These are phyloP conservation scores for Lepidium aucheri DNA, from an alignment of 345 rosid genomes.

Conservation along the genomic window DNA sequence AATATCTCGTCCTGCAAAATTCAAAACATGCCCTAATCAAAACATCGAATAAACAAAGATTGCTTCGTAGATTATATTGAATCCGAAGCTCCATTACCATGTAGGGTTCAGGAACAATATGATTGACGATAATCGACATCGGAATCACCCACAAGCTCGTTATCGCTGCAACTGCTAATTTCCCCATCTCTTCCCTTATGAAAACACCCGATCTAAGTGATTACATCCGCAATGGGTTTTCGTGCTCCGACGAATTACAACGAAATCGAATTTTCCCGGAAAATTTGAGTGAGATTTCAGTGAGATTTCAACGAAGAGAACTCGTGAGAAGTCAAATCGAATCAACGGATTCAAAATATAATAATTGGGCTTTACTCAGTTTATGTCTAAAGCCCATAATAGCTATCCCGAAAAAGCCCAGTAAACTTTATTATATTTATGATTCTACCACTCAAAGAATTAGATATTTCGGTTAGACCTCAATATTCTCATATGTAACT, in stretches of 20 bases:
- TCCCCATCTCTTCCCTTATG: constrained; percentile 43
- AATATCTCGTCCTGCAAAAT: constrained; percentile 85
- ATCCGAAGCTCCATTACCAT: constrained; percentile 41
- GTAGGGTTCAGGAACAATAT: constrained; percentile 69
- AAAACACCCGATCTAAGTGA: neutral
- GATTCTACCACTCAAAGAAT: neutral
- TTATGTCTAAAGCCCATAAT: neutral
- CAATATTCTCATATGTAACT: neutral
- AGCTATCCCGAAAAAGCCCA: no score
- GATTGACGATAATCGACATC: constrained; percentile 54
- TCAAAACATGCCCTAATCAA: neutral
- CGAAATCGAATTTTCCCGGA: neutral
- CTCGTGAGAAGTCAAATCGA: neutral
- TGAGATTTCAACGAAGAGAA: neutral
- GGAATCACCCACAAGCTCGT: constrained; percentile 81
- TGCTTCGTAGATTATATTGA: neutral
- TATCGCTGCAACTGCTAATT: constrained; percentile 45
- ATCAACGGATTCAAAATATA: neutral
- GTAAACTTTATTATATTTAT: neutral
- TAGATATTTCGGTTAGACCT: neutral
- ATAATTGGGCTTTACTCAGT: neutral
- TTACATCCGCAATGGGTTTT: neutral
- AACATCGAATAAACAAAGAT: neutral
- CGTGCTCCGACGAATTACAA: neutral
- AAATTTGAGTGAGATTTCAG: constrained; percentile 3